Base-by-base conservation (phyloP, 805 yeast genomes). In the Candida coleopterorum region DNA sequence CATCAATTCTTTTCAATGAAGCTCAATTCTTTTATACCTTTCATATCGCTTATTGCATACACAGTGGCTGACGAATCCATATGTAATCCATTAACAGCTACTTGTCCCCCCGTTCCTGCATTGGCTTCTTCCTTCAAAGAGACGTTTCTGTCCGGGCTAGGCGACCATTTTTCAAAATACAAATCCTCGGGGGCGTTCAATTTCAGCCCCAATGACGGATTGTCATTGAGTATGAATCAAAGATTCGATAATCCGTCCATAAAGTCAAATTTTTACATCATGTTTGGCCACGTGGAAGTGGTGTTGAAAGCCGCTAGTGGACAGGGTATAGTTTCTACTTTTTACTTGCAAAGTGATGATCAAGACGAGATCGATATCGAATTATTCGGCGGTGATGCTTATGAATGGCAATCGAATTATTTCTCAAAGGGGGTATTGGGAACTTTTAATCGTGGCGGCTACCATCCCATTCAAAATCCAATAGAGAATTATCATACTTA, bases 321-420 rank as follows among this genome's bases (percentile, higher is more conserved):
- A 18, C 60, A 58, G 14, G 96, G 96, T 43, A 71, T 89, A 27
- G 77, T 87, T 10, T 82, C 96, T 0, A 80, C 93, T 2, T 77
- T 88, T 47, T 85, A 81, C 45, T 68, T 88, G 37, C 94, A 86
- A 53, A 64, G 74, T 29, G 96, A 89, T 56, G 95, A 83, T 50
- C 66, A 81, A 45, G 97, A 89, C 60, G 97, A 89, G 61, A 78
- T 89, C 32, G 97, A 89, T 61, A 53, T 84, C 33, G 96, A 89
- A 58, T 83, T 93, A 80, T 68, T 84, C 30, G 96, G 96, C 14
- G 79, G 85, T 32, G 95, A 88, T 53, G 67, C 68, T 18, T 69
- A 75, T 28, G 81, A 85, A 54, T 77, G 83, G 48, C 94, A 85
- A 61, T 70, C 88, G 18, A 84, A 84, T 55, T 89, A 60, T 58